phyloP scores from a whole-genome alignment of 805 yeast genomes.

The Lipomyces sp. region DNA sequence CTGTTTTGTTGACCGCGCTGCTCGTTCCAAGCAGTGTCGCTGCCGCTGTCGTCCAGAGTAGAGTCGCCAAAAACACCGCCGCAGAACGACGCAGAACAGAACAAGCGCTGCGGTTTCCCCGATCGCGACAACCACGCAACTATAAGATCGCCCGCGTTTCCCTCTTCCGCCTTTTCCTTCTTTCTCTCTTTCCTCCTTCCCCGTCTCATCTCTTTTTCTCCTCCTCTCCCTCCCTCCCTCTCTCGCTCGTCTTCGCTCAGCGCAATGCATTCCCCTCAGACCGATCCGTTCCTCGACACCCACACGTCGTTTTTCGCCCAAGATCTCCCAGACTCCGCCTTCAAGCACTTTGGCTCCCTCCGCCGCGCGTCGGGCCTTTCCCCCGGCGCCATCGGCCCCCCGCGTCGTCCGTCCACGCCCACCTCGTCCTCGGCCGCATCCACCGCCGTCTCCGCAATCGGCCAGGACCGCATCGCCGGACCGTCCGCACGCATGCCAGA shows the following conservation, averaged over 20 bases:
- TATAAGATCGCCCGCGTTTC: too few relatives aligned
- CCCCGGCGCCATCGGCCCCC: constrained; percentile 2
- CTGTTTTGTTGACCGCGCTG: too few relatives aligned
- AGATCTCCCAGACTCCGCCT: background rate
- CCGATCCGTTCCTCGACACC: background rate
- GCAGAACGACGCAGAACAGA: too few relatives aligned
- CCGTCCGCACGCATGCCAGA: constrained; percentile 1
- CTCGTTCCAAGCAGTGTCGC: too few relatives aligned
- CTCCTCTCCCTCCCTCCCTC: background rate
- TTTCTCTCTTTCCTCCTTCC: too few relatives aligned
- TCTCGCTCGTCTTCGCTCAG: constrained; percentile 1
- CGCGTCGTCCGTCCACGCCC: background rate
- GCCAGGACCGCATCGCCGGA: background rate
- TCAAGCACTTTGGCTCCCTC: background rate
- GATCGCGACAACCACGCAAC: too few relatives aligned
- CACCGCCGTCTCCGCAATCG: constrained; percentile 2
- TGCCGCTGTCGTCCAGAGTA: too few relatives aligned
- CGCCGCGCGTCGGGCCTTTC: background rate
- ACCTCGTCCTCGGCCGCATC: background rate
- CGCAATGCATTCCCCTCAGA: background rate
- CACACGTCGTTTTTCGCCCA: background rate
- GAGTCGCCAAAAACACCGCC: too few relatives aligned
- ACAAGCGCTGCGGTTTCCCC: too few relatives aligned
- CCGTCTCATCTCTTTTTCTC: background rate
- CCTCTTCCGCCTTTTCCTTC: background rate